phyloP scores from a whole-genome alignment of 352 stramenopile genomes.

The Globisporangium solare region DNA sequence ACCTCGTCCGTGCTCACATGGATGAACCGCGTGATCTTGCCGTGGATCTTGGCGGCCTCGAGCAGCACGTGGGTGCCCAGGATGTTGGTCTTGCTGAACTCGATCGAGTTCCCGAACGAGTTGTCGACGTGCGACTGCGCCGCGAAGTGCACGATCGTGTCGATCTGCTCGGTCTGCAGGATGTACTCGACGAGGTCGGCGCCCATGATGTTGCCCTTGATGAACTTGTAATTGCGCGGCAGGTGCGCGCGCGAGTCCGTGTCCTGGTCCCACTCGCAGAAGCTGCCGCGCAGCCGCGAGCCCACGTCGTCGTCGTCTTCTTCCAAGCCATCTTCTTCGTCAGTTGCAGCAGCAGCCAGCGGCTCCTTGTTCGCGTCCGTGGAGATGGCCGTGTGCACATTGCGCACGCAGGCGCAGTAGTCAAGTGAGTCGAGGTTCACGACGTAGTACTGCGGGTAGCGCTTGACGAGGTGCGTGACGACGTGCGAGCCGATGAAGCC shows the following conservation, averaged over 20 bases:
- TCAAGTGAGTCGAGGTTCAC: constrained; percentile 94
- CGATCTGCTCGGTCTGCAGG: constrained; percentile 88
- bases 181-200: no score
- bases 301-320: constrained; percentile 28
- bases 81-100: constrained; percentile 98
- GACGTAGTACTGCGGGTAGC: constrained; percentile 97
- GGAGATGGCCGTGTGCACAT: constrained; percentile 59
- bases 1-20: constrained; percentile 99
- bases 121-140: constrained; percentile 98
- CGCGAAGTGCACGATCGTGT: constrained; percentile 98
- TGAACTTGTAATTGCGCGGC: constrained; percentile 11
- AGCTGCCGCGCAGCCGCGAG: constrained; percentile 46
- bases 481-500: constrained; percentile 97
- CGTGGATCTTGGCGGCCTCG: constrained; percentile 90
- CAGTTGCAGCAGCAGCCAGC: constrained; percentile 2
- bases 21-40: constrained; percentile 91
- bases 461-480: constrained; percentile 94
- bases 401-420: constrained; percentile 68
- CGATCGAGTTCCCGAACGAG: constrained; percentile 98
- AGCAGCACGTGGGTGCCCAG: constrained; percentile 97
- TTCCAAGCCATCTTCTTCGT: constrained; percentile 21
- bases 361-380: background rate
- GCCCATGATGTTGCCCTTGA: no score
- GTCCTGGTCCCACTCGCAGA: constrained; percentile 42
- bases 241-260: background rate